Evolutionary conservation across 768 basidiomycete species (phyloP), one percentile per base, ranked within the genome.

Genomic region (Leccinum disarticulatum): DNA sequence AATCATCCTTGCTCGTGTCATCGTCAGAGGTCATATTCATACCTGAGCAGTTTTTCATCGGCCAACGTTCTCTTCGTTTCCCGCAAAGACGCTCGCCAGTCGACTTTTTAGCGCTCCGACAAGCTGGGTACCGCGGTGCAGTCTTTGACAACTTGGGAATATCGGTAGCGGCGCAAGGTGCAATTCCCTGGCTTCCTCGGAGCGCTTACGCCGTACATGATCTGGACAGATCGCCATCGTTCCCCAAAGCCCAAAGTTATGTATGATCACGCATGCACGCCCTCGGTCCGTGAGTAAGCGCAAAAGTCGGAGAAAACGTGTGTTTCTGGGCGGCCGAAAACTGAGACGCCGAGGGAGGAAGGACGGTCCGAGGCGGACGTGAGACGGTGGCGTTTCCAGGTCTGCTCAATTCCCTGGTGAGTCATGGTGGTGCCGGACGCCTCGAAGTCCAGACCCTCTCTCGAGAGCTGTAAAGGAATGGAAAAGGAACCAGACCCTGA

Each of bases 11-110:
- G 91, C 90, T n/a, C 76, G 77, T 57, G 59, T 93, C 3, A 63
- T 75, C 1, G 81, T 93, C 7, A 84, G 83, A 83, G 89, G 91
- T 91, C 73, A 68, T 70, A 27, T 19, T 22, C 1, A 4, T 43
- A 22, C 22, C 22, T 22, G 22, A 22, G 22, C 22, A 6, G 54
- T 58, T 49, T 46, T 14, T 51, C 52, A 53, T 52, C 19, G 43
- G 54, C 63, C n/a, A 36, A 68, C 60, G 47, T 57, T 52, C 50
- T 61, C 63, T 31, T 31, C 31, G 3, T 31, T 31, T 31, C 31
- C 31, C 77, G 87, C 71, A 80, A 61, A 91, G 92, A 92, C 70
- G 91, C 95, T 66, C 90, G 91, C 79, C 81, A 88, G 63, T 80
- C 95, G 84, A 95, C 73, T 94, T 93, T 79, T 66, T 64, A 9